Conservation (phyloP, 2,329 filamentous ascomycete species). For the Pseudogymnoascus sp. region DNA sequence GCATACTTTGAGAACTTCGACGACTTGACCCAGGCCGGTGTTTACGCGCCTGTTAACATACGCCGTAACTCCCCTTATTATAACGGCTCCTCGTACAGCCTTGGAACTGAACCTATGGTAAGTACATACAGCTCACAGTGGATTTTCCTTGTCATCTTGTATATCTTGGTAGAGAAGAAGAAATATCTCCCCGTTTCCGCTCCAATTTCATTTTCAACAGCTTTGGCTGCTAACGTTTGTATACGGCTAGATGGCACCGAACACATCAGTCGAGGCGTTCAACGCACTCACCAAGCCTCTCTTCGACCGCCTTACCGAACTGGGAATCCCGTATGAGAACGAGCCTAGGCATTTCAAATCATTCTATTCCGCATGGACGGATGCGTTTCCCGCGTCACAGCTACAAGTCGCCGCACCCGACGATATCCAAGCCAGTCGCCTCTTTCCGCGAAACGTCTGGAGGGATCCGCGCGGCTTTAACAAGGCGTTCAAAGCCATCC, state of each 20-base stretch:
- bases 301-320: constrained; percentile 32
- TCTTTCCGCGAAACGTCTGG: constrained; percentile 38
- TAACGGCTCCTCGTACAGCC: too few species aligned
- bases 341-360: constrained; percentile 14
- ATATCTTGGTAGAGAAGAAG: too few species aligned
- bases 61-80: constrained; percentile 20
- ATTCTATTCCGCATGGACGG: constrained; percentile 31
- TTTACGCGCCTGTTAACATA: constrained; percentile 29
- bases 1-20: constrained; percentile 42
- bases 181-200: too few species aligned
- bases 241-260: too few species aligned
- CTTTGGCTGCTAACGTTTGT: too few species aligned
- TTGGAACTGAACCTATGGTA: too few species aligned
- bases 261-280: background rate
- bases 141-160: too few species aligned
- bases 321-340: constrained; percentile 28
- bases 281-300: constrained; percentile 32
- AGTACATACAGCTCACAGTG: too few species aligned
- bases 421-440: constrained; percentile 34
- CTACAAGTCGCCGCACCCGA: constrained; percentile 25
- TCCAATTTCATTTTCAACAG: too few species aligned
- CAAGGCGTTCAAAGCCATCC: constrained; percentile 28
- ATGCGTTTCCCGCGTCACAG: constrained; percentile 36
- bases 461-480: constrained; percentile 24
- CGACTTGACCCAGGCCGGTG: constrained; percentile 34